phyloP scores from a whole-genome alignment of 2,329 filamentous ascomycete genomes.

The Pezizomycotina sp. region DNA sequence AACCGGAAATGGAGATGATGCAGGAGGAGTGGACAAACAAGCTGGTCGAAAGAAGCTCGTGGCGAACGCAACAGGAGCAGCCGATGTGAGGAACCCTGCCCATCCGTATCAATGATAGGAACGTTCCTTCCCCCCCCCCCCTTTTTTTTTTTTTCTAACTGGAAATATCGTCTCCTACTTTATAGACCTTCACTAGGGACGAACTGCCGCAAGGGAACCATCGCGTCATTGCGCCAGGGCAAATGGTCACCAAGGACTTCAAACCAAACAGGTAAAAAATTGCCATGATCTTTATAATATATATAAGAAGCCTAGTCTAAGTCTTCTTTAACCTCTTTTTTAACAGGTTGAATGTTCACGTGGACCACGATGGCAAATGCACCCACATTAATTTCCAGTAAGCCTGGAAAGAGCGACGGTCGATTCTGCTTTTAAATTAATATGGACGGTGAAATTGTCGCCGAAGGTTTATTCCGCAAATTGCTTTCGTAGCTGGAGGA shows the following conservation, averaged over 20 bases:
- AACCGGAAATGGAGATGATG: no score
- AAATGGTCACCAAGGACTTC: constrained; percentile 22
- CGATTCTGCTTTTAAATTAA: no score
- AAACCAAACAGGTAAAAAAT: constrained; percentile 18
- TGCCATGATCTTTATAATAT: constrained; percentile 1
- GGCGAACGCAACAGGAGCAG: no score
- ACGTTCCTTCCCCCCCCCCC: no score
- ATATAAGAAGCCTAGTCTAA: not conserved
- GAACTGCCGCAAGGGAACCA: constrained; percentile 22
- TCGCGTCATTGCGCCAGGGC: constrained; percentile 20
- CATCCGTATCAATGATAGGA: no score
- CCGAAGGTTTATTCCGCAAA: no score
- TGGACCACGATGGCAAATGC: constrained; percentile 20
- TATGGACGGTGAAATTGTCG: no score
- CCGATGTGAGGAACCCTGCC: no score
- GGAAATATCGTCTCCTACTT: not conserved
- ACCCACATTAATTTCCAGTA: constrained; percentile 22
- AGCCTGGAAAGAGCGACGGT: no score
- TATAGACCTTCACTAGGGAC: constrained; percentile 19
- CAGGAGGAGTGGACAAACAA: no score
- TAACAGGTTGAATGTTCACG: constrained; percentile 24
- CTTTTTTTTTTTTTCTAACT: not conserved
- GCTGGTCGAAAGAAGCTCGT: no score
- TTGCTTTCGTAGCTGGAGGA: no score
- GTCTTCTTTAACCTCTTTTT: not conserved